Conservation (phyloP, 768 basidiomycete species). For the Megacollybia marginata region DNA sequence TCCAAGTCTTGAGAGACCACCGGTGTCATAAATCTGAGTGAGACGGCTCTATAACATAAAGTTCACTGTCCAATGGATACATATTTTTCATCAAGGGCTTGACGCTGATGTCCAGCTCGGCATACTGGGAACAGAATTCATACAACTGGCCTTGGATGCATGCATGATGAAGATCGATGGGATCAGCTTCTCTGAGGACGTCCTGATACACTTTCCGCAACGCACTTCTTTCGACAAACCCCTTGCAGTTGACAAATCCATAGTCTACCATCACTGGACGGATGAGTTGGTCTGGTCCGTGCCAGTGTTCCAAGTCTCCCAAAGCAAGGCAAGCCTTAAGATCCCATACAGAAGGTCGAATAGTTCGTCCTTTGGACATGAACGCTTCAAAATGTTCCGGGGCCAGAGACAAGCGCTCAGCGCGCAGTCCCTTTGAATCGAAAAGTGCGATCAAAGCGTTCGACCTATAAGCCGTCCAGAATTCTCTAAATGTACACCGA, state of each 20-base stretch:
- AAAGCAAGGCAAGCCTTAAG: not conserved
- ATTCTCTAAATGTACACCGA: not conserved
- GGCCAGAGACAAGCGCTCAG: not conserved
- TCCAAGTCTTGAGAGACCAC: too few species aligned
- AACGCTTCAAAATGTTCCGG: not conserved
- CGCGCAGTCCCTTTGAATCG: not conserved
- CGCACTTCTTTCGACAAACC: not conserved
- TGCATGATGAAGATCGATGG: not conserved
- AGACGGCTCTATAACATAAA: too few species aligned
- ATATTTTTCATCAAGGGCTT: not conserved
- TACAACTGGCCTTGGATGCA: not conserved
- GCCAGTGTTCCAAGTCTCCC: too few species aligned
- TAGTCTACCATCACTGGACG: not conserved
- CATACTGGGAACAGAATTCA: not conserved
- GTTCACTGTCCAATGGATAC: not conserved
- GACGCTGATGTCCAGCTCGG: not conserved
- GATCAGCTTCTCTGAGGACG: not conserved
- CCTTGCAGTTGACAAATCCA: not conserved
- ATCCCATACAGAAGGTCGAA: not conserved
- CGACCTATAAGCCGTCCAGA: not conserved
- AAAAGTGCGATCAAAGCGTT: not conserved
- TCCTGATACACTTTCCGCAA: not conserved
- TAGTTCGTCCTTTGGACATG: not conserved
- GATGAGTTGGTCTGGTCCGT: not conserved
- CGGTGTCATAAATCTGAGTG: too few species aligned